Evolutionary conservation across 768 basidiomycete genomes (phyloP), one percentile per base, ranked within the genome.

Genomic region (Paxillus involutus): DNA sequence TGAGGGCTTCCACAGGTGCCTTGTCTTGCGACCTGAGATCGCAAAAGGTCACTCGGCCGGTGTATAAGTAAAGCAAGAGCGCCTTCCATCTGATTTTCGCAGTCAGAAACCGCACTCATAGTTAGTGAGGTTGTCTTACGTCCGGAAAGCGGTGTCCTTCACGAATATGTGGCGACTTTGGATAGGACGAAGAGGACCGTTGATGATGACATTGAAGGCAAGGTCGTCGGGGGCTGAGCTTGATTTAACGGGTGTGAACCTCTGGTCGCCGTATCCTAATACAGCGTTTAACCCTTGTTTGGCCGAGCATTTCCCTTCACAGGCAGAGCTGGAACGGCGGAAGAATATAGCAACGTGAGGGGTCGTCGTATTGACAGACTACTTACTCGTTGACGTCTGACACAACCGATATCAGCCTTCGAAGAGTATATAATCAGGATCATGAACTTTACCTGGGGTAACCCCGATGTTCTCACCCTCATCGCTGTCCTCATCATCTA

Each of bases 11-110:
- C 11, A 2, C 21, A 16, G 4, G 43, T 12, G n/a, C 53, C n/a
- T 43, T 10, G 21, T 17, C 40, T 12, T 16, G 33, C 1, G 61
- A 65, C 9, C 51, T 64, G 16, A 74, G 57, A 8, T 67, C 59
- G 6, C 55, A 45, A 40, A 71, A 75, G 33, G 59, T 52, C 17
- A 73, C 53, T 29, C 68, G 64, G 8, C 59, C 55, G 3, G 72
- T 73, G 58, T 73, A 72, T 1, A 74, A 59, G 46, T 71, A 74
- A 47, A 69, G 70, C 1, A 74, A 30, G 10, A 71, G 59, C 3
- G 73, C 65, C 49, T 64, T 21, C 21, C 21, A 21, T 21, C 21
- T 21, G 21, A 21, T 21, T 21, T 21, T 21, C 21, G 21, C 21
- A 21, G 21, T 21, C 21, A 21, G 21, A 21, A 21, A 21, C 21